These are phyloP conservation scores for Yamadazyma siamensis DNA, from an alignment of 1,139 yeast species.

Conservation along the genomic window DNA sequence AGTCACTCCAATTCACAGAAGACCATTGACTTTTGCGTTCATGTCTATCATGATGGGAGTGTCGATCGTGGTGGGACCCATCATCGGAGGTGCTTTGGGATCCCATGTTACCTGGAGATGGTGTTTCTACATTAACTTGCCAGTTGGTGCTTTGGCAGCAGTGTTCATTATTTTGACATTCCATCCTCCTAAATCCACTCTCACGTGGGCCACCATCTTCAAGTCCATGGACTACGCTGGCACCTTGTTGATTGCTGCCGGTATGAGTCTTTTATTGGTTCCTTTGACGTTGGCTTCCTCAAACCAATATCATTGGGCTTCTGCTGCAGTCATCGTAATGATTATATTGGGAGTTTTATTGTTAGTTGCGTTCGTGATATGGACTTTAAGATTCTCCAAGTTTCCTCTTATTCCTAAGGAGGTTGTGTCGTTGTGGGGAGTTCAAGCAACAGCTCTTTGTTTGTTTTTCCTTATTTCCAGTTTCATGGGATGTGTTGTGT, in stretches of 20 bases:
- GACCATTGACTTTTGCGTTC: conserved; percentile 33
- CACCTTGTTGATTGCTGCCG: conserved; percentile 40
- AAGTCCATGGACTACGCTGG: conserved; percentile 50
- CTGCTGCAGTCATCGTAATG: conserved; percentile 45
- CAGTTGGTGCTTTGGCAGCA: conserved; percentile 34
- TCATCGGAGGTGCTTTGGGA: conserved; percentile 52
- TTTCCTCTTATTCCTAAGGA: conserved; percentile 27
- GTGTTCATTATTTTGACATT: conserved; percentile 23
- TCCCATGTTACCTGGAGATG: conserved; percentile 60
- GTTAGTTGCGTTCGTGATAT: conserved; percentile 17
- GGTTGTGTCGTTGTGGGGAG: conserved; percentile 21
- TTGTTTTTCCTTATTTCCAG: conserved; percentile 21
- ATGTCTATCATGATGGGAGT: conserved; percentile 38
- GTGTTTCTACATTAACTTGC: conserved; percentile 63
- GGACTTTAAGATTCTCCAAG: conserved; percentile 26
- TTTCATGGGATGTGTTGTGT: conserved; percentile 26
- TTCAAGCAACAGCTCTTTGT: conserved; percentile 20
- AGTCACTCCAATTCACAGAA: conserved; percentile 24
- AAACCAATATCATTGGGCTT: conserved; percentile 47
- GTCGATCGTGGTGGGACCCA: conserved; percentile 56
- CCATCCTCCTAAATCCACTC: conserved; percentile 31
- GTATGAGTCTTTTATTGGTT: conserved; percentile 40
- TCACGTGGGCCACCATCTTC: conserved; percentile 26
- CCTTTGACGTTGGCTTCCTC: conserved; percentile 42
- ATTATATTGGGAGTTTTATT: conserved; percentile 41